phyloP scores from a whole-genome alignment of 805 yeast genomes.

The Yarrowia keelungensis region DNA sequence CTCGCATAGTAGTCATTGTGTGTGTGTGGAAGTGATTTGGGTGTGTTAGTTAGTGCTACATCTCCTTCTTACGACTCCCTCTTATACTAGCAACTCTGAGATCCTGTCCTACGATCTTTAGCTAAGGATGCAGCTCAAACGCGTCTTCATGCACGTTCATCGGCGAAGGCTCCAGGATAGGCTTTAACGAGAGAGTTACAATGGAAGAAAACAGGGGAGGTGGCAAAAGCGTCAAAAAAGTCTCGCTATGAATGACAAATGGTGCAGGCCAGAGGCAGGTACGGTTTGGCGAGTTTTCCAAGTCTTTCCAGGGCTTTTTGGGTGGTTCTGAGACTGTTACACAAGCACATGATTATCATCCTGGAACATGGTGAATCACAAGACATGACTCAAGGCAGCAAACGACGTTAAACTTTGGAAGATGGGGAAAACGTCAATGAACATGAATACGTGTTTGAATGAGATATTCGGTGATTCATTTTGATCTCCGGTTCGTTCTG shows the following conservation, averaged over 20 bases:
- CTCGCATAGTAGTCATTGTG: conserved; percentile 21
- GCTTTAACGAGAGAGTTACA: background rate
- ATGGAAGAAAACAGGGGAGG: background rate
- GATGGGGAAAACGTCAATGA: too few relatives aligned
- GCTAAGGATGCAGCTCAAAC: background rate
- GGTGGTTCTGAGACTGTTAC: background rate
- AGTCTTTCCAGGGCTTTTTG: background rate
- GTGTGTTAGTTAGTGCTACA: too few relatives aligned
- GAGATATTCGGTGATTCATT: too few relatives aligned
- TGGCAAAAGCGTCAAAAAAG: background rate
- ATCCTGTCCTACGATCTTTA: background rate
- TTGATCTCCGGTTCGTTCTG: too few relatives aligned
- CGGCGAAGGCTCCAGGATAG: background rate
- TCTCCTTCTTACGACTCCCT: too few relatives aligned
- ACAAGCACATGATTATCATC: background rate
- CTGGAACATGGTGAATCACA: too few relatives aligned
- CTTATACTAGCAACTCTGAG: background rate
- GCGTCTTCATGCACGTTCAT: conserved; percentile 6
- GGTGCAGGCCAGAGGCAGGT: background rate
- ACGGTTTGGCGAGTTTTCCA: background rate
- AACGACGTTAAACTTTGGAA: too few relatives aligned
- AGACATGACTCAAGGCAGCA: too few relatives aligned
- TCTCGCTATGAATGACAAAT: background rate
- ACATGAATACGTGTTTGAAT: too few relatives aligned
- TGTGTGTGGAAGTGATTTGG: background rate